phyloP scores from a whole-genome alignment of 106 monocot genomes.

The Dendrobium officinale region DNA sequence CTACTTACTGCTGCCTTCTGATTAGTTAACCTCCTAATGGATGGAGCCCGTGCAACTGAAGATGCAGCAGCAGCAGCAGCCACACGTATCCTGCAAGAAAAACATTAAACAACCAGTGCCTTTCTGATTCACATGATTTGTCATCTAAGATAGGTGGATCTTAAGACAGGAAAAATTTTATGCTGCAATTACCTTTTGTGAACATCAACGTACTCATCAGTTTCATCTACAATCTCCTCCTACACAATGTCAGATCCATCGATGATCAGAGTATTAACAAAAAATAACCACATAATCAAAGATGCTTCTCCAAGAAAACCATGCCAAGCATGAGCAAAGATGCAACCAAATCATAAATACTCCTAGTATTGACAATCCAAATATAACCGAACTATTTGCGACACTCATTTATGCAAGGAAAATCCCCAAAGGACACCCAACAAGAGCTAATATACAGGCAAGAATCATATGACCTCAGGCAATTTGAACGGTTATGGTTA shows the following conservation, averaged over 20 bases:
- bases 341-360: not conserved
- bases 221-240: slow-evolving; percentile 99
- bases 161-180: not conserved
- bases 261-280: not conserved
- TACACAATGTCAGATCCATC: slow-evolving; percentile 19
- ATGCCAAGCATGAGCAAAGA: not conserved
- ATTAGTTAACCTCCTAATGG: slow-evolving; percentile 60
- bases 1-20: slow-evolving; percentile 65
- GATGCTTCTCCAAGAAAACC: not conserved
- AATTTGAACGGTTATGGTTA: not conserved
- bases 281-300: not conserved
- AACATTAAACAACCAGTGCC: not conserved
- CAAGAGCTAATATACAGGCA: not conserved
- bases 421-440: not conserved
- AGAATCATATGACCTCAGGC: not conserved
- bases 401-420: not conserved
- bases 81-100: slow-evolving; percentile 81
- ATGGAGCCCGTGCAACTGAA: slow-evolving; percentile 90
- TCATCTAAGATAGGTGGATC: not conserved
- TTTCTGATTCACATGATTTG: slow-evolving; percentile 1
- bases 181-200: slow-evolving; percentile 71
- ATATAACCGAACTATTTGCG: not conserved
- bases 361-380: not conserved
- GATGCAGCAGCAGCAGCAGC: slow-evolving; percentile 94
- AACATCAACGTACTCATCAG: slow-evolving; percentile 98